Base-by-base conservation (phyloP, 805 yeast species). In the Wickerhamiella shivajii region DNA sequence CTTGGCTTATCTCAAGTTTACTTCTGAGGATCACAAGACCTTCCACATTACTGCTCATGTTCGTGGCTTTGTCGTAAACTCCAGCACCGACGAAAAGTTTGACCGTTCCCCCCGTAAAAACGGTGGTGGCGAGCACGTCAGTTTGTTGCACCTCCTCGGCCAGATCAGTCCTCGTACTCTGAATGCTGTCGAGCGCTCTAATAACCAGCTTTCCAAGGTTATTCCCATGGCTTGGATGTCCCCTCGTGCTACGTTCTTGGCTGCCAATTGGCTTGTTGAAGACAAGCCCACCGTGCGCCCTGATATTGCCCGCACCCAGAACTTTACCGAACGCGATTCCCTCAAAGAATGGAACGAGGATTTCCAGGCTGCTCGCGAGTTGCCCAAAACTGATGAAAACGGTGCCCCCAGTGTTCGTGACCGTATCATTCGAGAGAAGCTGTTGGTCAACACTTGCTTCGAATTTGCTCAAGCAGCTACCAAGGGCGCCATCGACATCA, bases 341-440 rank as follows among this genome's bases (percentile, higher is more conserved):
- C 35, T 26, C 21, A 75, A 75, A 47, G 94, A 87, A 47, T 85
- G 92, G 79, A 84, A 84, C 53, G 93, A 78, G 44, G 96, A 90
- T 46, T 73, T 73, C 49, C 97, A 90, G 60, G 65, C 81, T 3
- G 65, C 81, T 30, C 69, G 72, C 41, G 95, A 84, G 43, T 63
- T 83, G 40, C 72, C 83, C 20, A 41, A 43, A 14, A 33, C 29
- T n/a, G 47, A 46, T 25, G 42, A 29, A 14, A 44, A 40, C 11
- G 48, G 44, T 15, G 60, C 63, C 22, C 49, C 62, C 2, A 53
- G 67, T 16, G 55, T 81, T 34, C 69, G 68, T 35, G 84, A 79
- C 40, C 67, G 85, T 41, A 63, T 83, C 31, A 58, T 74, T 29
- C 68, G 85, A 45, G 98, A 90, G 51, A 71, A 75, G 44, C 56